Evolutionary conservation across 139 green algal species (phyloP).

Genomic region (Tetratostichococcus sp.): DNA sequence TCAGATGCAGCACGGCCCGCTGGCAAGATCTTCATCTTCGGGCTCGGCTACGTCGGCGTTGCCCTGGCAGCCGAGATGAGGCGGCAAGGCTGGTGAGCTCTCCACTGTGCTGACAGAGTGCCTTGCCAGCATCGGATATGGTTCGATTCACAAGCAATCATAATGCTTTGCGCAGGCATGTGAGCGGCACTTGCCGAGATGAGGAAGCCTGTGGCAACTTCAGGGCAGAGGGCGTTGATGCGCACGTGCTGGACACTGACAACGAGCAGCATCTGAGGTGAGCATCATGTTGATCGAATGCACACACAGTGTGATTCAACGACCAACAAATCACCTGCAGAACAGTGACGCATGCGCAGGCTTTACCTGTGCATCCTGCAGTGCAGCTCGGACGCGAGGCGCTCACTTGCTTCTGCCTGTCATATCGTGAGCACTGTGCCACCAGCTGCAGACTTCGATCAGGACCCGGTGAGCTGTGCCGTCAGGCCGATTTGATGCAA

Average conservation of each 20-base stretch:
- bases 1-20: no score
- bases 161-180: background rate
- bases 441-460: slow-evolving; percentile 5
- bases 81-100: slow-evolving; percentile 1
- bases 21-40: slow-evolving; percentile 25
- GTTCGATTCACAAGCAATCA: no score
- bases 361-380: background rate
- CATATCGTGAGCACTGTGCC: slow-evolving; percentile 41
- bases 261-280: slow-evolving; percentile 16
- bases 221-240: background rate
- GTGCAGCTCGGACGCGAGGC: slow-evolving; percentile 15
- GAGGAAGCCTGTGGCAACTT: background rate
- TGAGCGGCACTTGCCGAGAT: background rate
- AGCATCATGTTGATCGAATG: no score
- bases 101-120: no score
- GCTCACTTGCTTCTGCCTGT: slow-evolving; percentile 9
- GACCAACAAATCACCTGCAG: no score
- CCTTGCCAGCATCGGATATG: no score
- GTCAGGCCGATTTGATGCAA: no score
- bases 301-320: no score
- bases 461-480: slow-evolving; percentile 19
- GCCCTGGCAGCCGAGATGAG: background rate
- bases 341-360: background rate
- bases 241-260: slow-evolving; percentile 16
- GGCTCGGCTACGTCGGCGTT: slow-evolving; percentile 35